Percentiles rank a stretch among this genome's conserved stretches.
phyloP scores from a whole-genome alignment of 2,329 filamentous ascomycete genomes.

The Lomentospora prolificans region DNA sequence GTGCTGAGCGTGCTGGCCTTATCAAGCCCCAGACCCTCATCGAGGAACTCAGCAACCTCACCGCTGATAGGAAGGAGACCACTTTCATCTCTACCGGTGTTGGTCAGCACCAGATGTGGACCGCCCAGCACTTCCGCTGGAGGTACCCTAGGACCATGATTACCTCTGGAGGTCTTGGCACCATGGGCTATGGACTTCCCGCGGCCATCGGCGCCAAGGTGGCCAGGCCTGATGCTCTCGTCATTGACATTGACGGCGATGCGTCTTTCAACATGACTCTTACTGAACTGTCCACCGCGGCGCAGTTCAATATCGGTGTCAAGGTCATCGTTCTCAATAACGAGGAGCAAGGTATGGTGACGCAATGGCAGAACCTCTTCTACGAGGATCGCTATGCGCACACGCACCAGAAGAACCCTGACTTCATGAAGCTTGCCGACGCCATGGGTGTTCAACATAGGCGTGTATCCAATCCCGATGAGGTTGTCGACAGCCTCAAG shows the following conservation, averaged over 20 bases:
- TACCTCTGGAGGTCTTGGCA: constrained; percentile 80
- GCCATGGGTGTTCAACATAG: constrained; percentile 79
- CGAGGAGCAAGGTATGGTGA: constrained; percentile 94
- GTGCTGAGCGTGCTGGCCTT: constrained; percentile 60
- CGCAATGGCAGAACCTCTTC: constrained; percentile 91
- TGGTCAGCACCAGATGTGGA: constrained; percentile 98
- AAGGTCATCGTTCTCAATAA: constrained; percentile 96
- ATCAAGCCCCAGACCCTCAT: constrained; percentile 96
- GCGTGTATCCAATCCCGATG: constrained; percentile 62
- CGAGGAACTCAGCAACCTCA: constrained; percentile 79
- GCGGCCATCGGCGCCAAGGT: constrained; percentile 95
- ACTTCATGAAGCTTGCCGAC: constrained; percentile 86
- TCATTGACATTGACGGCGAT: constrained; percentile 94
- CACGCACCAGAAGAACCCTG: constrained; percentile 82
- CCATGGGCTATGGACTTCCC: constrained; percentile 89
- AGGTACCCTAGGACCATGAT: constrained; percentile 85
- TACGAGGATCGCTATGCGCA: constrained; percentile 83
- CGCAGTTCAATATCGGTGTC: constrained; percentile 92
- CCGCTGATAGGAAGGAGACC: constrained; percentile 66
- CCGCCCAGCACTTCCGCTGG: constrained; percentile 95
- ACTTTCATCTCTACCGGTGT: constrained; percentile 91
- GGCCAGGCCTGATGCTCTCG: constrained; percentile 62
- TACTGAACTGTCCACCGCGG: constrained; percentile 84
- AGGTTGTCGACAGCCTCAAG: constrained; percentile 66
- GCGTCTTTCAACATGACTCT: constrained; percentile 99